These are phyloP conservation scores for Colletotrichum sublineola DNA, from an alignment of 2,329 filamentous ascomycete species.

Conservation along the genomic window DNA sequence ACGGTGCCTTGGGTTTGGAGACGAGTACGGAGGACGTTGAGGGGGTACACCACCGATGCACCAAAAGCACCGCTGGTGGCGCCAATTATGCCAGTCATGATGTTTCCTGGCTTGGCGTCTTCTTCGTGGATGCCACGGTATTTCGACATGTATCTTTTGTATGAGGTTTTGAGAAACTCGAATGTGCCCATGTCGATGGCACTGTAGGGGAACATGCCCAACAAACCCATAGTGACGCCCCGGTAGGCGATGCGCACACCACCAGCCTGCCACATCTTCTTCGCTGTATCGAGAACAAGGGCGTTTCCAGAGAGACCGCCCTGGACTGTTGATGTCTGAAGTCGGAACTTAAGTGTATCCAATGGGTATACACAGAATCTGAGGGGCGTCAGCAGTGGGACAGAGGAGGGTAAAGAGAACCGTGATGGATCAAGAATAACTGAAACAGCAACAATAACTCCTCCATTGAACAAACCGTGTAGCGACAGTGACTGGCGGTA, in stretches of 20 bases:
- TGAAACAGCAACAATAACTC: no score
- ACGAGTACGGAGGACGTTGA: conserved; percentile 92
- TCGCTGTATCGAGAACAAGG: conserved; percentile 84
- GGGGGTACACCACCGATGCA: conserved; percentile 92
- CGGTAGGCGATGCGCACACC: conserved; percentile 86
- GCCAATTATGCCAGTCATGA: conserved; percentile 89
- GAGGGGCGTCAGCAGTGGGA: conserved; percentile 44
- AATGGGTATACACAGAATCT: conserved; percentile 94
- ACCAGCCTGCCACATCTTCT: conserved; percentile 86
- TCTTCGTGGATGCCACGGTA: conserved; percentile 81
- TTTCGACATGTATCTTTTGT: conserved; percentile 78
- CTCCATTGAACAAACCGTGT: neutral
- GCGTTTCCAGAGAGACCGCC: conserved; percentile 87
- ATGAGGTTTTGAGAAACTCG: conserved; percentile 86
- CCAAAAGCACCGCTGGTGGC: conserved; percentile 93
- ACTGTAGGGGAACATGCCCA: conserved; percentile 98
- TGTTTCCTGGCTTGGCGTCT: conserved; percentile 83
- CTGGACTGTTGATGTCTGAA: conserved; percentile 94
- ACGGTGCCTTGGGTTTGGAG: conserved; percentile 94
- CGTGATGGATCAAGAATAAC: neutral
- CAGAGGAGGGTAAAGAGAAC: neutral
- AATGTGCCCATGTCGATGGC: conserved; percentile 97
- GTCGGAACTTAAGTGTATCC: conserved; percentile 84
- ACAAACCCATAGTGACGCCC: conserved; percentile 90
- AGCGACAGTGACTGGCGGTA: neutral